Conservation (phyloP, 306 rosid species). For the Cajanus cajan region DNA sequence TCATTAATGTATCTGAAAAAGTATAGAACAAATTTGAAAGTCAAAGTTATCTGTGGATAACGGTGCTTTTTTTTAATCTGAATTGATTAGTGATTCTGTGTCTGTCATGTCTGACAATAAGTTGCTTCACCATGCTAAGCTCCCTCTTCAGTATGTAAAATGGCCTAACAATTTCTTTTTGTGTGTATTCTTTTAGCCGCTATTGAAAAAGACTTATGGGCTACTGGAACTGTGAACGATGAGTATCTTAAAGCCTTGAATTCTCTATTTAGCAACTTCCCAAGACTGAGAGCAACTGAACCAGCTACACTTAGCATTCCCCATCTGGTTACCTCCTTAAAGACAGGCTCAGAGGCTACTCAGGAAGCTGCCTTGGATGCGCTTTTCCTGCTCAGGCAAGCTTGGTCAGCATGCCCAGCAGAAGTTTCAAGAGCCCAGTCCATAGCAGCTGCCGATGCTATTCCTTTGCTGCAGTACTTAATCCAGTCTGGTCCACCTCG, state of each 20-base stretch:
- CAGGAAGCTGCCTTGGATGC: constrained; percentile 96
- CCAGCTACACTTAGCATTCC: constrained; percentile 99
- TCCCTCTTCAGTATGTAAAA: constrained; percentile 15
- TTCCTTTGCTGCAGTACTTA: constrained; percentile 91
- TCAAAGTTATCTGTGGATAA: neutral
- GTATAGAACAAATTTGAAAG: constrained; percentile 8
- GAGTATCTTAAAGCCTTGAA: constrained; percentile 96
- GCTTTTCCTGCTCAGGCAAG: constrained; percentile 94
- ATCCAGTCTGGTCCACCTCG: constrained; percentile 97
- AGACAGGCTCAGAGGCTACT: constrained; percentile 93
- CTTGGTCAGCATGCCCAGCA: constrained; percentile 99
- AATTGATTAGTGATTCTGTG: constrained; percentile 9
- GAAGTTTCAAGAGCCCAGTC: constrained; percentile 98
- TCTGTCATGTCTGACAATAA: neutral
- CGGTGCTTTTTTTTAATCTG: neutral
- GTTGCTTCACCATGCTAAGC: constrained; percentile 18
- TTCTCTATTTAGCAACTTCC: constrained; percentile 87
- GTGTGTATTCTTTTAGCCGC: constrained; percentile 66
- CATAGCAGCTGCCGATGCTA: constrained; percentile 96
- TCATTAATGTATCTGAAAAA: neutral
- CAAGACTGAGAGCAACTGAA: constrained; percentile 92
- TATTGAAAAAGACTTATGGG: constrained; percentile 96
- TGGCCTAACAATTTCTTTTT: constrained; percentile 26
- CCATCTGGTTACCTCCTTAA: constrained; percentile 85
- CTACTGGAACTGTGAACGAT: constrained; percentile 90